Evolutionary conservation across 495 filamentous ascomycete genomes (phyloP), one percentile per base, ranked within the genome.

Genomic region (Amorphotheca resinae): DNA sequence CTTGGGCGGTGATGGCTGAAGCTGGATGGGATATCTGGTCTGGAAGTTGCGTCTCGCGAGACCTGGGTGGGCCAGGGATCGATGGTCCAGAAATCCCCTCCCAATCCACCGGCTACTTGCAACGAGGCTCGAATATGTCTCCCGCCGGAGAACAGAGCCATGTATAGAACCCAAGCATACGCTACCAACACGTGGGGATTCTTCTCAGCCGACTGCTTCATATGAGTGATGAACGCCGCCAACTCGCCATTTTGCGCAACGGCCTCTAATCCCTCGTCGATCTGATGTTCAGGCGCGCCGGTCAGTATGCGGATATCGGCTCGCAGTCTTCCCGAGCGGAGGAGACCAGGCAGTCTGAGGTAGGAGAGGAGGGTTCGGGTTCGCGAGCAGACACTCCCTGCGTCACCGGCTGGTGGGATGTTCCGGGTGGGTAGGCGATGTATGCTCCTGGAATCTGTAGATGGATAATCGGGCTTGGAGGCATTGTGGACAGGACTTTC

Each of bases 111-210:
- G 8, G 65, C 70, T 12, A 55, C 53, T 23, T 55, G 38, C 1
- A 79, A 52, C 22, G 65, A 56, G 0, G 52, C 51, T 12, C 72
- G 63, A 17, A 79, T 67, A 53, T 64, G 70, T 2, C 73, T 58
- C 3, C 75, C 74, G 9, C 75, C 75, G 22, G 64, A 66, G 43
- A 79, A 73, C 0, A 78, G 52, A 4, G 74, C 74, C 63, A 76
- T 70, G 49, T 78, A 77, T 40, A 76, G 61, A 18, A 74, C 65
- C 73, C 74, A 77, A 1, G 66, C 62, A 49, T 76, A 77, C 0
- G 74, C 70, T 12, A 79, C 43, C 0, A 76, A 55, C 0, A 69
- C 49, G 44, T 76, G 71, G n/a, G 71, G 71, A 23, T 64, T 66
- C 16, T 14, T 32, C 2, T 12, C 20, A 1, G 67, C 56, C 2